phyloP scores from a whole-genome alignment of 345 rosid genomes.

The Litchi chinensis region DNA sequence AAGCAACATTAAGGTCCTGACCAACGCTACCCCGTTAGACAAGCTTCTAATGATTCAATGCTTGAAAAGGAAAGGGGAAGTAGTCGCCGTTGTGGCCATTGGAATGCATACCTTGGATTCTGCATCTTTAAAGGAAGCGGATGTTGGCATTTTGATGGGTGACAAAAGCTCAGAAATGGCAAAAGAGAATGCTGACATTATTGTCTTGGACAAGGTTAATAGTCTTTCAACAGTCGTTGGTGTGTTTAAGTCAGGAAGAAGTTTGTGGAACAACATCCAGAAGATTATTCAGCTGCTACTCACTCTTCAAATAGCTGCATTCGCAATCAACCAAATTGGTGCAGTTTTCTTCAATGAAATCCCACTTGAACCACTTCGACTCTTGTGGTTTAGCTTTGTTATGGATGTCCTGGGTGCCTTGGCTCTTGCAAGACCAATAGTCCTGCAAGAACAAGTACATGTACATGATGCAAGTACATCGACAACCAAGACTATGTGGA shows the following conservation, averaged over 20 bases:
- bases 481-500: neutral
- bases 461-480: neutral
- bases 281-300: neutral
- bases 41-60: slow-evolving; percentile 6
- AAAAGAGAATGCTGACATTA: neutral
- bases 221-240: neutral
- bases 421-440: neutral
- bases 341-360: neutral
- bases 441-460: neutral
- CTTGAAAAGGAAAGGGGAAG: slow-evolving; percentile 8
- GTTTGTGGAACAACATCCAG: neutral
- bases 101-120: slow-evolving; percentile 1
- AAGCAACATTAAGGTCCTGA: neutral
- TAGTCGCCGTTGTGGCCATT: neutral
- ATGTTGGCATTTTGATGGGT: neutral
- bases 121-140: slow-evolving; percentile 13
- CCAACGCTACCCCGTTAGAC: slow-evolving; percentile 1
- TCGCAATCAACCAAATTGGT: neutral
- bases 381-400: neutral
- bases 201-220: neutral
- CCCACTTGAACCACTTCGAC: neutral
- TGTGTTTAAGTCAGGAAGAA: neutral
- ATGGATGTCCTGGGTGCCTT: slow-evolving; percentile 10
- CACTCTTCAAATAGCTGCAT: neutral
- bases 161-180: slow-evolving; percentile 1